Evolutionary conservation across 2,329 filamentous ascomycete genomes (phyloP), one percentile per base, ranked within the genome.

Genomic region (Hymenoscyphus occultus): DNA sequence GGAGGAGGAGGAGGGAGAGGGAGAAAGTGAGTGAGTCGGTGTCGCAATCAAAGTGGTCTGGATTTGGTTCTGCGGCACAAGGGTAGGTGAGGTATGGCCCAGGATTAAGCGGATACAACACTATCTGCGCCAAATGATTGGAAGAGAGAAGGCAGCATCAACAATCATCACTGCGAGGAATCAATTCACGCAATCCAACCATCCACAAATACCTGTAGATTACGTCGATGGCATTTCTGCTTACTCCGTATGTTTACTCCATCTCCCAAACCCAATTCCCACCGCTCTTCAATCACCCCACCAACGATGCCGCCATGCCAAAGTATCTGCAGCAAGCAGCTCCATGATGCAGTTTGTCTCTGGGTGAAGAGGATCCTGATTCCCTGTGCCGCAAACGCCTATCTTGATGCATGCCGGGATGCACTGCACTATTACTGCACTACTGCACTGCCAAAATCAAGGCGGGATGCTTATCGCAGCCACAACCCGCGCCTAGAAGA

Each of bases 331-430:
- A n/a, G n/a, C n/a, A n/a, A n/a, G n/a, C n/a, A 9, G 16, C 16
- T n/a, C n/a, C n/a, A 9, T 45, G 42, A n/a, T 45, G 14, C 40
- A 45, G 40, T 48, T 19, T 48, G 6, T 2, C 1, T 35, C 35
- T 35, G 35, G 2, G 2, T 35, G 35, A 10, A 35, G 9, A 35
- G 35, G 45, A n/a, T n/a, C 45, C 45, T 51, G 45, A 51, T 22
- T 22, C 22, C n/a, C 45, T 51, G 45, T 51, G 45, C 45, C 45
- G 22, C 45, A 51, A 51, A 51, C 45, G 45, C 45, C 45, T 51
- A 51, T 51, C 45, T 51, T 13, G 6, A 6, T 19, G 16, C 16
- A n/a, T 7, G 42, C 42, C 16, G n/a, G 42, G 42, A 45, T 45
- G 16, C 5, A 7, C 5, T 48, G n/a, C 28, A 28, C 28, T 28